Base-by-base conservation (phyloP, 305 asterid species). In the Fraxinus baroniana region DNA sequence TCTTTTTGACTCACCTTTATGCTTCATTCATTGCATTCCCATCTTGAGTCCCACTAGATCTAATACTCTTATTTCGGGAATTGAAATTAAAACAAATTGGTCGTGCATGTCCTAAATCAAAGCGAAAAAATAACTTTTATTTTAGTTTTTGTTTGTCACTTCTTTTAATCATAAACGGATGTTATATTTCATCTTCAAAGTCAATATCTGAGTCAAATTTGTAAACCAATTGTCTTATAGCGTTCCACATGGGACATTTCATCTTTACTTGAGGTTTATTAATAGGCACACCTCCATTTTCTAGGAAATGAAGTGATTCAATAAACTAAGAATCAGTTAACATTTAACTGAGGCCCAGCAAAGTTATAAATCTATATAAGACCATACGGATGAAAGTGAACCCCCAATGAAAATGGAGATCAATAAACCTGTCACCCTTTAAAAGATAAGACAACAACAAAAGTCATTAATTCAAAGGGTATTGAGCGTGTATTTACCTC, bases 401-500 rank as follows among this genome's bases (percentile, higher is more conserved):
- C 66, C 52, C 15, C 30, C 66, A 24, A 79, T 71, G 41, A 20
- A 84, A 32, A 62, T 22, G 72, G 7, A 73, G 49, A 72, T 13
- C 10, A 20, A 64, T 44, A 55, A 44, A 52, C 52, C 32, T 12
- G 17, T 73, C 35, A 37, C 70, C 74, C 20, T 39, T 37, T 77
- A 78, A 57, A 49, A 64, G 74, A 80, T 39, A 77, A 60, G 49
- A 35, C 37, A 46, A 73, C 80, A 55, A 66, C 36, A 20, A 12
- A n/a, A 10, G 18, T 70, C 8, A 64, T 76, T 1, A 57, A 82
- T 30, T 77, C 79, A 49, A 80, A 77, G 68, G 78, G 49, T 71
- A 64, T 49, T 32, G 79, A 82, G 84, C 80, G 55, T 80, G 88
- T 77, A 28, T 52, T 91, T 92, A 94, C 99, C 99, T 86, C 99